Evolutionary conservation across 306 rosid genomes (phyloP).

Genomic region (Quercus dentata): DNA sequence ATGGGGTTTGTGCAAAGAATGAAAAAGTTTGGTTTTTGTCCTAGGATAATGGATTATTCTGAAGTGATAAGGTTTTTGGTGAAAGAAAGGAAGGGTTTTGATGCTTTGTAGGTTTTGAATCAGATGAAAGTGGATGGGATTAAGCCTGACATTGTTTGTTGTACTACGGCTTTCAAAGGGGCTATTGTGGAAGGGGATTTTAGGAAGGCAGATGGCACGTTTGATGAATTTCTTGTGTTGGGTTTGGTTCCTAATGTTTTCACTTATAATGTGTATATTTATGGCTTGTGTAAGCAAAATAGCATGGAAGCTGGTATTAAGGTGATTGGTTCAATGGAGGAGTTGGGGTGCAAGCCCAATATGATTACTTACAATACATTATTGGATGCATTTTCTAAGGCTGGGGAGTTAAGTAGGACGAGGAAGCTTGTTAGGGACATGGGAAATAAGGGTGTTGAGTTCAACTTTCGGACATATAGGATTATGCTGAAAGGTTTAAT

Average conservation of each 20-base stretch:
- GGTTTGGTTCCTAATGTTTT: slow-evolving; percentile 72
- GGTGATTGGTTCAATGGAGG: slow-evolving; percentile 56
- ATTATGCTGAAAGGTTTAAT: slow-evolving; percentile 54
- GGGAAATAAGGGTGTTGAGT: slow-evolving; percentile 50
- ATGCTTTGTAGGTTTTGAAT: slow-evolving; percentile 25
- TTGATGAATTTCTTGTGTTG: slow-evolving; percentile 68
- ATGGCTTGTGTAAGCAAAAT: slow-evolving; percentile 67
- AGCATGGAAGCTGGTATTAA: slow-evolving; percentile 42
- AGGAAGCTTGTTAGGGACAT: slow-evolving; percentile 51
- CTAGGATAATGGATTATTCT: slow-evolving; percentile 52
- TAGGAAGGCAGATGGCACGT: slow-evolving; percentile 48
- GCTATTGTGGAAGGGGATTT: slow-evolving; percentile 43
- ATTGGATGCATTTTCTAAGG: slow-evolving; percentile 39
- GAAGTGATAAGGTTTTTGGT: slow-evolving; percentile 54
- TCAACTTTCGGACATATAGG: slow-evolving; percentile 52
- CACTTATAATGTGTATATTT: slow-evolving; percentile 65
- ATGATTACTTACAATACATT: slow-evolving; percentile 65
- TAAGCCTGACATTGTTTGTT: slow-evolving; percentile 71
- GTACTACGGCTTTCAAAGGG: slow-evolving; percentile 66
- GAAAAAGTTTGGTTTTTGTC: slow-evolving; percentile 60
- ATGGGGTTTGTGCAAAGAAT: slow-evolving; percentile 47
- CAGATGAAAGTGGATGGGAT: slow-evolving; percentile 58
- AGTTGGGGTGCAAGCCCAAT: slow-evolving; percentile 65
- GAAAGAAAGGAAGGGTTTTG: slow-evolving; percentile 36
- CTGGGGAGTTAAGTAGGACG: slow-evolving; percentile 36